Evolutionary conservation across 2,329 filamentous ascomycete species (phyloP).

Genomic region (Fusarium graminum): DNA sequence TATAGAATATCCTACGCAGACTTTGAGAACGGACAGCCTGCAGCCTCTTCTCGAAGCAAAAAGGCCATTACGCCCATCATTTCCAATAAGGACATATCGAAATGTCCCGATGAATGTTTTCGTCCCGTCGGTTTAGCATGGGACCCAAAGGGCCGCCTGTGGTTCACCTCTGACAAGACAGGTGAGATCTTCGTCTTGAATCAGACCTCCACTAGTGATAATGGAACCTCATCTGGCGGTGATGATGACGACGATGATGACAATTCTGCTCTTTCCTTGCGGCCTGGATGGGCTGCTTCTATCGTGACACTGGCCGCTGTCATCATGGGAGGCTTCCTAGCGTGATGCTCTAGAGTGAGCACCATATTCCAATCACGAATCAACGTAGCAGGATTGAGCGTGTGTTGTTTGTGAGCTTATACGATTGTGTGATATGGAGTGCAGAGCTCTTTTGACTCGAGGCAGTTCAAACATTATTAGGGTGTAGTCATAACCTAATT

Average conservation of each 20-base stretch:
- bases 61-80: slow-evolving; percentile 66
- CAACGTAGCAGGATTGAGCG: slow-evolving; percentile 2
- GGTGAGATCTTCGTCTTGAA: slow-evolving; percentile 73
- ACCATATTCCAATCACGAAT: not conserved
- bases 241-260: slow-evolving; percentile 29
- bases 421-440: not conserved
- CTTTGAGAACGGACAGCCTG: slow-evolving; percentile 61
- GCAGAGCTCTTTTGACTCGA: not conserved
- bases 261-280: slow-evolving; percentile 40
- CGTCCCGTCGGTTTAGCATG: slow-evolving; percentile 71
- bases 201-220: slow-evolving; percentile 20
- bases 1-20: slow-evolving; percentile 60
- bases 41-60: slow-evolving; percentile 57
- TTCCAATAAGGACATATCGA: slow-evolving; percentile 64
- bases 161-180: slow-evolving; percentile 72
- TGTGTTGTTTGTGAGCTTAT: not conserved
- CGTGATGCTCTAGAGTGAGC: slow-evolving; percentile 33
- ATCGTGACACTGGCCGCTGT: slow-evolving; percentile 49
- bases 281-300: slow-evolving; percentile 37
- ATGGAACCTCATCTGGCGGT: not conserved
- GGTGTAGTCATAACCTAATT: slow-evolving; percentile 12
- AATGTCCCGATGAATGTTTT: slow-evolving; percentile 71
- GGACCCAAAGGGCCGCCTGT: slow-evolving; percentile 67
- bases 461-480: slow-evolving; percentile 3
- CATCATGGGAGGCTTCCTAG: slow-evolving; percentile 49